These are phyloP conservation scores for Huntiella bhutanensis DNA, from an alignment of 2,329 filamentous ascomycete genomes.

Conservation along the genomic window DNA sequence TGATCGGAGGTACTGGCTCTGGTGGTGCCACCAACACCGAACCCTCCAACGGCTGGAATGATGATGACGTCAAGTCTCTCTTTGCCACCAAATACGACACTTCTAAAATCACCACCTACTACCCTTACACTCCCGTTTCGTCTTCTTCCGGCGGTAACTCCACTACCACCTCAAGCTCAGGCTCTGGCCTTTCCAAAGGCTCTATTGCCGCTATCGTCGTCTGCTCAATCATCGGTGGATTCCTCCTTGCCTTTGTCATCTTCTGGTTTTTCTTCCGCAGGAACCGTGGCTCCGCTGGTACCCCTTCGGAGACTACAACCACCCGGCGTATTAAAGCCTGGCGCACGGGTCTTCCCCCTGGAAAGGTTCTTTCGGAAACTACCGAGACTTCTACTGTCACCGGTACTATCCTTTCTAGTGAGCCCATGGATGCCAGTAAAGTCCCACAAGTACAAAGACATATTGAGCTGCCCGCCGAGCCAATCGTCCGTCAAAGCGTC, in stretches of 20 bases:
- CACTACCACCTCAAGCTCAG: neutral
- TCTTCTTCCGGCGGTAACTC: neutral
- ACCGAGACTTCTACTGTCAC: slow-evolving; percentile 14
- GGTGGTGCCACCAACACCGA: slow-evolving; percentile 53
- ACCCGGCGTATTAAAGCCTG: slow-evolving; percentile 26
- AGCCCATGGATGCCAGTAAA: neutral
- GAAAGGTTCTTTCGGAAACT: slow-evolving; percentile 27
- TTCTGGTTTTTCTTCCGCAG: slow-evolving; percentile 30
- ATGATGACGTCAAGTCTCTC: slow-evolving; percentile 28
- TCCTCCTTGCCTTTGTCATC: slow-evolving; percentile 26
- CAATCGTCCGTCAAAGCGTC: slow-evolving; percentile 15
- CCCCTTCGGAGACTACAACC: slow-evolving; percentile 14
- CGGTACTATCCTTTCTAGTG: neutral
- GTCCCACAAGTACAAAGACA: neutral
- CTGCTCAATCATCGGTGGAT: slow-evolving; percentile 30
- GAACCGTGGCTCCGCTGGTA: slow-evolving; percentile 25
- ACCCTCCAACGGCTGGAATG: slow-evolving; percentile 39
- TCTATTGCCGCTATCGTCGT: slow-evolving; percentile 40
- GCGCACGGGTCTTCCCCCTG: slow-evolving; percentile 23
- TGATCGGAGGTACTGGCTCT: slow-evolving; percentile 46
- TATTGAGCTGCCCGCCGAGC: slow-evolving; percentile 16
- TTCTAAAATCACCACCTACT: slow-evolving; percentile 37
- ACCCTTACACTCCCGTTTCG: slow-evolving; percentile 30
- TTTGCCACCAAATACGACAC: slow-evolving; percentile 37
- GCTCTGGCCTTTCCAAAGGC: slow-evolving; percentile 1